phyloP scores from a whole-genome alignment of 768 basidiomycete species.

The Epithele typhae region DNA sequence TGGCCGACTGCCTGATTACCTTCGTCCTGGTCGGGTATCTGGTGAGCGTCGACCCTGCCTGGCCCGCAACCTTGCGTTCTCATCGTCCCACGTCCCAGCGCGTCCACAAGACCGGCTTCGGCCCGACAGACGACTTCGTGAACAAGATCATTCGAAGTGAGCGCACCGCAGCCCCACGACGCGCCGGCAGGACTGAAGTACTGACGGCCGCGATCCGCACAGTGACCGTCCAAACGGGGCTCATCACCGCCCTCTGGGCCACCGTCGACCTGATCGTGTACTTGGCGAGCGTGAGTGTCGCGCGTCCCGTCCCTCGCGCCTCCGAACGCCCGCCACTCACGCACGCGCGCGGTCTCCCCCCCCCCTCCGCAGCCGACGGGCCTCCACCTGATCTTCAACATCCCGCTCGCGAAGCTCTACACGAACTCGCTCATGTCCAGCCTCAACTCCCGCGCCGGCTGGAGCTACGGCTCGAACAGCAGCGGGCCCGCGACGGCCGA shows the following conservation, averaged over 20 bases:
- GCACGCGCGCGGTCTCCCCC: not conserved
- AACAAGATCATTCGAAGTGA: slow-evolving; percentile 39
- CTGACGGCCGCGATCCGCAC: no score
- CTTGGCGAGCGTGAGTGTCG: slow-evolving; percentile 22
- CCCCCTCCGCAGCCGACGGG: slow-evolving; percentile 13
- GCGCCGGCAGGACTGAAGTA: no score
- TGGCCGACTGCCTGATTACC: slow-evolving; percentile 41
- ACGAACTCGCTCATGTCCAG: slow-evolving; percentile 37
- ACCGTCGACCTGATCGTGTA: slow-evolving; percentile 24
- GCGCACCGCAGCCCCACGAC: no score
- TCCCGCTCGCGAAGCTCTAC: slow-evolving; percentile 36
- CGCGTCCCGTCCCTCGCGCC: no score
- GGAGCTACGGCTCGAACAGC: slow-evolving; percentile 19
- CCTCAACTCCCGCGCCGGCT: slow-evolving; percentile 32
- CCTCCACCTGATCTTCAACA: slow-evolving; percentile 30
- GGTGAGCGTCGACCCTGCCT: no score
- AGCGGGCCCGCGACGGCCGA: not conserved
- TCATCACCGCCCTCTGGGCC: slow-evolving; percentile 31
- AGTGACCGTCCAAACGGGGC: slow-evolving; percentile 37
- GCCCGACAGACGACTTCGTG: slow-evolving; percentile 36
- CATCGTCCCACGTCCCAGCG: no score
- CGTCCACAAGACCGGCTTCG: slow-evolving; percentile 39
- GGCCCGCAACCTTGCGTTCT: no score
- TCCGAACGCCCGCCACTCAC: no score
- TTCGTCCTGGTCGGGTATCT: slow-evolving; percentile 38